Evolutionary conservation across 768 basidiomycete species (phyloP).

Genomic region (Mycena latifolia): DNA sequence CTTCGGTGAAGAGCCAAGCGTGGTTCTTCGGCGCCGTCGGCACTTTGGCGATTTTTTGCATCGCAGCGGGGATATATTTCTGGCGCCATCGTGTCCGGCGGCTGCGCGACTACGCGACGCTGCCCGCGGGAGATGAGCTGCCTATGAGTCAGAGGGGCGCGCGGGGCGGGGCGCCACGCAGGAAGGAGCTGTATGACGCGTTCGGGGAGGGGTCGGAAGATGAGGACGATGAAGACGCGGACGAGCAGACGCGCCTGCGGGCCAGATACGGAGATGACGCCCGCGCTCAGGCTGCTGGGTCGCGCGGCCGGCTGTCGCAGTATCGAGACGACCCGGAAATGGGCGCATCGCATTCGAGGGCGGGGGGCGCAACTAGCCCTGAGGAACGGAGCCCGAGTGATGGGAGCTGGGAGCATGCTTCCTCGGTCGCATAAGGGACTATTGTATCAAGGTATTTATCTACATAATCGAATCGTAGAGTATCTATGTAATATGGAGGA

Average conservation of each 20-base stretch:
- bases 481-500: constrained; percentile 12
- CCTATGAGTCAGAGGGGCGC: constrained; percentile 87
- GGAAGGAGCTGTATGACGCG: constrained; percentile 95
- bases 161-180: constrained; percentile 62
- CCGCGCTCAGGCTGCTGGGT: constrained; percentile 38
- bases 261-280: constrained; percentile 76
- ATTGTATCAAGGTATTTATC: constrained; percentile 2
- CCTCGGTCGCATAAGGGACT: constrained; percentile 26
- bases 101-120: constrained; percentile 65
- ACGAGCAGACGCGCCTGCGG: constrained; percentile 78
- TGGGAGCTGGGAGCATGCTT: constrained; percentile 83
- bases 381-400: constrained; percentile 61
- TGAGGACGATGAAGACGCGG: constrained; percentile 80
- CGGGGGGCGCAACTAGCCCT: constrained; percentile 46
- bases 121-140: constrained; percentile 76
- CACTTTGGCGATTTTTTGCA: constrained; percentile 79
- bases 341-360: constrained; percentile 21
- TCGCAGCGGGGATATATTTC: constrained; percentile 81
- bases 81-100: constrained; percentile 71
- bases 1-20: constrained; percentile 78
- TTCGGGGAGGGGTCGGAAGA: constrained; percentile 93
- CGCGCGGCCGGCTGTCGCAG: constrained; percentile 45
- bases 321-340: constrained; percentile 69
- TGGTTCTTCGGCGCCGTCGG: constrained; percentile 94
- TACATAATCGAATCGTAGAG: constrained; percentile 8